Evolutionary conservation across 1,284 basidiomycete species (phyloP), one percentile per base, ranked within the genome.

Genomic region (Malassezia equina): DNA sequence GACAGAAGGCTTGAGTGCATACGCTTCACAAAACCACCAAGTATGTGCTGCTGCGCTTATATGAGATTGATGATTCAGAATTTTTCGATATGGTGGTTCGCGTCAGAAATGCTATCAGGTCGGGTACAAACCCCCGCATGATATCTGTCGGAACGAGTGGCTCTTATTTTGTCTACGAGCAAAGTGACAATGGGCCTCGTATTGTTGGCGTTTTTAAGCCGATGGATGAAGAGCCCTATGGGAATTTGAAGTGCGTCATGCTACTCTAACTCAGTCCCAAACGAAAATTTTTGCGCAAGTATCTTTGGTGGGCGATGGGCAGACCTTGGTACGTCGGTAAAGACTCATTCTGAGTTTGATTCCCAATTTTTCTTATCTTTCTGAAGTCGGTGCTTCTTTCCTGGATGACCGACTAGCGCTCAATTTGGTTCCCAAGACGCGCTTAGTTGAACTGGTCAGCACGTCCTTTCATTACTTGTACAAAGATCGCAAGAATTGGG

Each of bases 381-480:
- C 82, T 2, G 83, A 86, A 78, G 87, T 88, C 2, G 89, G 89
- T 3, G 90, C 89, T 15, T 90, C 87, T 4, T 76, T 90, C 39
- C 77, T 94, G 8, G 89, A 91, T 66, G 79, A 81, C 48, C 81
- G 86, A 12, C 78, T 94, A 29, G 77, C 80, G 29, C 77, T 90
- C 6, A 76, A 85, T 65, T 86, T 94, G 56, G 90, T 94, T 3
- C 90, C 90, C 33, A 81, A 82, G 24, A 93, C 90, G 1, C 82
- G 88, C 65, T 79, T 93, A 1, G 86, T 88, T 24, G 84, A 84
- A 0, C 78, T 93, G 31, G 84, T 86, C 12, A 88, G 65, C 17
- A 65, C 65, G 0, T 58, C 63, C 7, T 74, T 74, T 34, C 64
- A 64, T 54, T 74, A 74, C 40, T 55, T 62, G 23, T 71, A 64